These are phyloP conservation scores for Myrmaecium sp. DNA, from an alignment of 2,329 filamentous ascomycete genomes.

Conservation along the genomic window DNA sequence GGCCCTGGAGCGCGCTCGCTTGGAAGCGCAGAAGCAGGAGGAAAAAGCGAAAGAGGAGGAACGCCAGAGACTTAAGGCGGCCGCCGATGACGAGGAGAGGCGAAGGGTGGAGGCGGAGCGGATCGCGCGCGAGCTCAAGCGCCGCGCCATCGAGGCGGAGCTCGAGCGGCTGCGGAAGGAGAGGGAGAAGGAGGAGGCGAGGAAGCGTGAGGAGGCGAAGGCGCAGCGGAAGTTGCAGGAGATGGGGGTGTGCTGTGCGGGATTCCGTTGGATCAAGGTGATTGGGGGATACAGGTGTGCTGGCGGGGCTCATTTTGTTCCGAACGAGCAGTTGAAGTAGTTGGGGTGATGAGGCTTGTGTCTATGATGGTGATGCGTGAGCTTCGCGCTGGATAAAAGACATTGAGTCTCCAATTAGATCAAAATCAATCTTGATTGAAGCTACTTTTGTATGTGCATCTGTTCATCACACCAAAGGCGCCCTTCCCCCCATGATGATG, in stretches of 20 bases:
- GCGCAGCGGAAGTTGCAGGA: conserved; percentile 31
- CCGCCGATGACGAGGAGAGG: conserved; percentile 11
- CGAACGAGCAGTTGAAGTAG: conserved; percentile 16
- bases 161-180: conserved; percentile 21
- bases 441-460: too few species aligned
- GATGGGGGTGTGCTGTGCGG: conserved; percentile 39
- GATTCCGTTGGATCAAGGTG: conserved; percentile 47
- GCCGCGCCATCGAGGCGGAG: conserved; percentile 12
- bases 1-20: conserved; percentile 5
- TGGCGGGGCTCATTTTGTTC: conserved; percentile 41
- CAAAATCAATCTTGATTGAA: too few species aligned
- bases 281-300: conserved; percentile 42
- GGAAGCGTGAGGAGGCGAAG: conserved; percentile 21
- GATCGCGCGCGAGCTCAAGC: conserved; percentile 9
- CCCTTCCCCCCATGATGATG: too few species aligned
- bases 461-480: too few species aligned
- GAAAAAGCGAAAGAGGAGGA: conserved; percentile 9
- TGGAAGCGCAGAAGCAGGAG: conserved; percentile 5
- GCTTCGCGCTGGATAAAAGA: too few species aligned
- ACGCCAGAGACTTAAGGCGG: conserved; percentile 12
- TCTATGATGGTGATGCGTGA: too few species aligned
- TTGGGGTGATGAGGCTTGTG: conserved; percentile 2
- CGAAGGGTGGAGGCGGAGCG: conserved; percentile 1
- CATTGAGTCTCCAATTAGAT: too few species aligned
- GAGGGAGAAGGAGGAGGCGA: conserved; percentile 21